Conservation (phyloP, 2,329 filamentous ascomycete genomes). For the Talaromyces atroroseus region DNA sequence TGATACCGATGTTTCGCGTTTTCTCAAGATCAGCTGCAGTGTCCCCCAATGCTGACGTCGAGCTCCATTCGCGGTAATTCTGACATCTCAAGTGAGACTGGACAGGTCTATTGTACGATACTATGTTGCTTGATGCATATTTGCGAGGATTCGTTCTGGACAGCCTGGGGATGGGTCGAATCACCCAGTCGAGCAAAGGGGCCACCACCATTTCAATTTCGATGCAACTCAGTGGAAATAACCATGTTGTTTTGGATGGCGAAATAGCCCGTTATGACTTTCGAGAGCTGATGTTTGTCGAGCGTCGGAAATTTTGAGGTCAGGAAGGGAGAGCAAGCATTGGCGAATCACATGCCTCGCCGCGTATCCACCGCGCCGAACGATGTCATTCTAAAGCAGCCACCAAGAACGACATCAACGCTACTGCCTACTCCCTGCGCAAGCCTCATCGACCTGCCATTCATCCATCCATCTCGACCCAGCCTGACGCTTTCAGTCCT, state of each 20-base stretch:
- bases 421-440: conserved; percentile 6
- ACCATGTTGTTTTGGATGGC: neutral
- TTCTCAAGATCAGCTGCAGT: conserved; percentile 44
- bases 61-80: conserved; percentile 24
- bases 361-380: neutral
- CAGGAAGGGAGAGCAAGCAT: conserved; percentile 1
- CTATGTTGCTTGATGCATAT: conserved; percentile 1
- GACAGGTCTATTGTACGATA: neutral
- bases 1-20: conserved; percentile 94
- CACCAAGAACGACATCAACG: neutral
- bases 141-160: conserved; percentile 1
- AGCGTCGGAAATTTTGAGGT: neutral
- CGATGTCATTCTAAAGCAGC: conserved; percentile 10
- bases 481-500: neutral
- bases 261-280: neutral
- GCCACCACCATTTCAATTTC: conserved; percentile 7
- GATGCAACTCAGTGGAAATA: neutral
- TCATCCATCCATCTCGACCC: neutral
- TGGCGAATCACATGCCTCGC: conserved; percentile 11
- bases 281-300: neutral
- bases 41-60: conserved; percentile 19
- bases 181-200: conserved; percentile 7
- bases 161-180: conserved; percentile 8
- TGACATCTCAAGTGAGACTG: neutral
- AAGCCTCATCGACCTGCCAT: neutral